These are phyloP conservation scores for Beauveria caledonica DNA, from an alignment of 2,329 filamentous ascomycete genomes.

Conservation along the genomic window DNA sequence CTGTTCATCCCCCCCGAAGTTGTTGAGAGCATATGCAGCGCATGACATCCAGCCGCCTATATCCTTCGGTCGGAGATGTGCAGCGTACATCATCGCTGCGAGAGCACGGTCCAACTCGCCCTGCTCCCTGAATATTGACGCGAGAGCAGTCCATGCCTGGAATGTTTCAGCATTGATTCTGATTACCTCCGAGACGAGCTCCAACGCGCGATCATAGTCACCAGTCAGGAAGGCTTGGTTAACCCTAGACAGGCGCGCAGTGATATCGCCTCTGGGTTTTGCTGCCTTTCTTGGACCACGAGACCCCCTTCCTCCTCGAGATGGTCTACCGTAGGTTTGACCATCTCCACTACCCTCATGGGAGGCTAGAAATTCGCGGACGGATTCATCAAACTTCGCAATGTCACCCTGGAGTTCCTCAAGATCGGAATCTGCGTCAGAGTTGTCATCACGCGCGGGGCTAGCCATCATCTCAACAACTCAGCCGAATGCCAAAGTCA, in stretches of 20 bases:
- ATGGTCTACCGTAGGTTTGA: conserved; percentile 10
- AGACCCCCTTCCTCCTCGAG: conserved; percentile 21
- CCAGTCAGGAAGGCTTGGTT: conserved; percentile 58
- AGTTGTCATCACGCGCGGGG: conserved; percentile 17
- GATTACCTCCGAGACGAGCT: conserved; percentile 54
- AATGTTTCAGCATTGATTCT: conserved; percentile 60
- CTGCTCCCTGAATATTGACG: conserved; percentile 53
- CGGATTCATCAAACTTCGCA: conserved; percentile 34
- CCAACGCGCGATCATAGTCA: conserved; percentile 51
- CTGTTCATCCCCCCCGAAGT: conserved; percentile 38
- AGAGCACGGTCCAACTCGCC: conserved; percentile 49
- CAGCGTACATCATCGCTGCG: conserved; percentile 52
- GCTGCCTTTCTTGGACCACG: conserved; percentile 51
- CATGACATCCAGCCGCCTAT: conserved; percentile 51
- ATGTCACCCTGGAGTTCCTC: conserved; percentile 36
- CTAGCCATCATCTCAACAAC: not conserved
- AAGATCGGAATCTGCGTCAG: conserved; percentile 37
- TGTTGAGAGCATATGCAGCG: conserved; percentile 48
- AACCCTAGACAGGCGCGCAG: conserved; percentile 56
- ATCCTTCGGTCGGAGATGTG: conserved; percentile 54
- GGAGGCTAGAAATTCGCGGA: conserved; percentile 31
- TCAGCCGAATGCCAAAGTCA: not conserved
- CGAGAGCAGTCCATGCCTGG: conserved; percentile 55
- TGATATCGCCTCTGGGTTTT: conserved; percentile 65
- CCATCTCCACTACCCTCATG: conserved; percentile 23